phyloP scores from a whole-genome alignment of 768 basidiomycete genomes.

The Phaffia tasmanica region DNA sequence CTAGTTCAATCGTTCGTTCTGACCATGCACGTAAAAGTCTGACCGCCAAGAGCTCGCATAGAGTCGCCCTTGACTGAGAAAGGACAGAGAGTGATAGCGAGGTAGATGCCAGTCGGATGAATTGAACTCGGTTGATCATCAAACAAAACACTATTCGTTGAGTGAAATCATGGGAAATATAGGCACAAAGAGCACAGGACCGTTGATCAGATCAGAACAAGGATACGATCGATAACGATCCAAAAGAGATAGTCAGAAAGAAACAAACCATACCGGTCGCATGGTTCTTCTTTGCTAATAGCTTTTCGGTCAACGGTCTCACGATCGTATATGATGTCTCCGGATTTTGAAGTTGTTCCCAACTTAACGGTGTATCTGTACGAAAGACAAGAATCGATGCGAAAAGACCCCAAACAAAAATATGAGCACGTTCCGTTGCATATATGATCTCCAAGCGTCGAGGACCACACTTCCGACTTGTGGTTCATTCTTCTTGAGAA shows the following conservation, averaged over 20 bases:
- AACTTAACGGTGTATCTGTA: slow-evolving; percentile 71
- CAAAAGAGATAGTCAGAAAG: neutral
- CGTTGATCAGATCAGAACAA: slow-evolving; percentile 85
- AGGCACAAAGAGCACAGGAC: slow-evolving; percentile 31
- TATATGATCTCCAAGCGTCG: too few relatives aligned
- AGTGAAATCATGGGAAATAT: neutral
- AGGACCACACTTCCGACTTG: neutral
- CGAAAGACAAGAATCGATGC: too few relatives aligned
- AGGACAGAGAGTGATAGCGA: slow-evolving; percentile 22
- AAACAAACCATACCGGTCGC: slow-evolving; percentile 44
- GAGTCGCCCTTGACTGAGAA: slow-evolving; percentile 51
- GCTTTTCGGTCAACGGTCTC: slow-evolving; percentile 72
- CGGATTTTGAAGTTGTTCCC: slow-evolving; percentile 69
- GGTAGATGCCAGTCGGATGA: slow-evolving; percentile 10
- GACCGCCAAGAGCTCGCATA: slow-evolving; percentile 85
- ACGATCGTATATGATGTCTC: slow-evolving; percentile 85
- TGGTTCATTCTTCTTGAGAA: neutral
- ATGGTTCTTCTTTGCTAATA: slow-evolving; percentile 65
- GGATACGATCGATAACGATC: slow-evolving; percentile 2
- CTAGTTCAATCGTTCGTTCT: slow-evolving; percentile 33
- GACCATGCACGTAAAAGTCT: slow-evolving; percentile 57
- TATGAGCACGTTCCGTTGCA: too few relatives aligned
- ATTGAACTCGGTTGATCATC: slow-evolving; percentile 8
- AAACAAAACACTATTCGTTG: too few relatives aligned
- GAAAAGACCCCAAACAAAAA: neutral